These are phyloP conservation scores for Cordyceps sp. DNA, from an alignment of 2,329 filamentous ascomycete genomes.

Conservation along the genomic window DNA sequence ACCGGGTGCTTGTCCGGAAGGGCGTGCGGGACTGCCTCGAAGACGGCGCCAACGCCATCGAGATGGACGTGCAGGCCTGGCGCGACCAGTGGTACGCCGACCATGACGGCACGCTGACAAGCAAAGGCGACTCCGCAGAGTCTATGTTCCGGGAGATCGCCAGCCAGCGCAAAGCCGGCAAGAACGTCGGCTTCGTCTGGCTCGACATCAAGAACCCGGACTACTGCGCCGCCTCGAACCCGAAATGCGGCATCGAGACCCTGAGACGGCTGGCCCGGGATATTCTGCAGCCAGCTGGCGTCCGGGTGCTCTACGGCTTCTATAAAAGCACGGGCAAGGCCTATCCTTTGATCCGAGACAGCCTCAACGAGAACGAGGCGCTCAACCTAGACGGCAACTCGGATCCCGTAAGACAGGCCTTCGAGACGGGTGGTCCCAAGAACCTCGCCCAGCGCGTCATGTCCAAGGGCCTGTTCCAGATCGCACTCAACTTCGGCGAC, in stretches of 20 bases:
- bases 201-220: slow-evolving; percentile 3
- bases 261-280: background rate
- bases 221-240: background rate
- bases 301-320: slow-evolving; percentile 3
- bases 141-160: background rate
- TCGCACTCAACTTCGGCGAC: slow-evolving; percentile 2
- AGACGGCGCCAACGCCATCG: slow-evolving; percentile 2
- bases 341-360: background rate
- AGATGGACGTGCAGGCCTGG: slow-evolving; percentile 1
- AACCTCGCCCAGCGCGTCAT: background rate
- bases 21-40: background rate
- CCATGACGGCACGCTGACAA: background rate
- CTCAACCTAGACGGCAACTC: slow-evolving; percentile 1
- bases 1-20: background rate
- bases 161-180: background rate
- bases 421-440: background rate
- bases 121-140: background rate
- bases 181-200: slow-evolving; percentile 2
- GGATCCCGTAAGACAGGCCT: background rate
- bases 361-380: slow-evolving; percentile 1
- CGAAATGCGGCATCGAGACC: background rate
- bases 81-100: slow-evolving; percentile 1
- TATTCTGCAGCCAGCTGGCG: background rate
- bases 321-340: background rate
- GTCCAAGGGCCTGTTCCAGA: slow-evolving; percentile 1